Base-by-base conservation (phyloP, 2,329 filamentous ascomycete species). In the Aspergillus novoparasiticus region DNA sequence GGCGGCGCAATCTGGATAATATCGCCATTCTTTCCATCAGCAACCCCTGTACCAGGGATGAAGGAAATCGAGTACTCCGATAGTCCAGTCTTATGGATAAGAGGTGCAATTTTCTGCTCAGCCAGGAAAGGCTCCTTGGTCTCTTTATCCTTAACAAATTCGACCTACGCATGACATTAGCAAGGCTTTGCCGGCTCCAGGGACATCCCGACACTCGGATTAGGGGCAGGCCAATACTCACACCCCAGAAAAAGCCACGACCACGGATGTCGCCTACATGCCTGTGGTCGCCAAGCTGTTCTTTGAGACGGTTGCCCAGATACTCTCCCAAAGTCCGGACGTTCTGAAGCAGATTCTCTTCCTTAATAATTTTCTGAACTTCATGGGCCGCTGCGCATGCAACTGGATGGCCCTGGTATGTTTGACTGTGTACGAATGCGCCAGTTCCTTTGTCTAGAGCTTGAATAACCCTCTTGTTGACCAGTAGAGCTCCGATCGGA, bases 211-310 rank as follows among this genome's bases (percentile, higher is more conserved):
- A n/a, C 6, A n/a, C 39, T 19, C 3, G 8, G 19, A n/a, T 41
- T 41, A 41, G 8, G 39, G 34, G 26, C 26, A 10, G 19, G 43
- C 2, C n/a, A 16, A 19, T 39, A 81, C 82, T 75, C 71, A 84
- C 82, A 9, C 80, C 84, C 80, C 82, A 84, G 68, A 87, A 86
- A 4, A 86, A 71, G 1, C 85, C 85, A 45, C 78, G 75, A 19
- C 85, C 85, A 28, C 85, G 80, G 51, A 87, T 83, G 65, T 87
- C 73, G 19, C 85, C 85, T 6, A 87, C 83, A 61, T 83, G 71
- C 8, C 76, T 75, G 64, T 85, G 80, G 1, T 67, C 62, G 1
- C 67, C 76, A 2, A 87, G 73, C 10, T 73, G 75, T 41, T 81
- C 73, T 36, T 78, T 74, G 46, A 87, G 72, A 28, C 81, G 66